These are phyloP conservation scores for Aspergillus nomiae DNA, from an alignment of 2,329 filamentous ascomycete species.

Conservation along the genomic window DNA sequence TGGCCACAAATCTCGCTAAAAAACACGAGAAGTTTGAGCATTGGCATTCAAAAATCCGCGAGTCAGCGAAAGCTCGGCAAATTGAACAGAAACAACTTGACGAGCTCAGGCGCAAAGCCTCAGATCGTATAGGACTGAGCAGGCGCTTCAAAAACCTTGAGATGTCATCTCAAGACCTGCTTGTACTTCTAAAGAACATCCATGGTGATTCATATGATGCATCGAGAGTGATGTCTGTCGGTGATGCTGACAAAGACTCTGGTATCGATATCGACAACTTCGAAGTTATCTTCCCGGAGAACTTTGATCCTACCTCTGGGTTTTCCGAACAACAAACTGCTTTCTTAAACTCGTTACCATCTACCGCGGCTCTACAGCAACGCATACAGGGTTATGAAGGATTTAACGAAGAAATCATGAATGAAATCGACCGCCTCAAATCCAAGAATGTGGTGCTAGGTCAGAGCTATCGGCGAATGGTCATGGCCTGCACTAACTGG, in stretches of 20 bases:
- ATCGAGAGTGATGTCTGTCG: conserved; percentile 49
- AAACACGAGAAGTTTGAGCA: conserved; percentile 84
- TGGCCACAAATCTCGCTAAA: conserved; percentile 75
- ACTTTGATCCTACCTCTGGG: conserved; percentile 44
- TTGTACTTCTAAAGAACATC: conserved; percentile 54
- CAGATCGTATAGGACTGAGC: conserved; percentile 64
- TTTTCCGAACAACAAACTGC: conserved; percentile 45
- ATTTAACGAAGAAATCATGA: conserved; percentile 68
- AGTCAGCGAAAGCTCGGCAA: conserved; percentile 75
- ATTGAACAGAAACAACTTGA: conserved; percentile 76
- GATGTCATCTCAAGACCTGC: conserved; percentile 71
- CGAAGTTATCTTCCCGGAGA: conserved; percentile 39
- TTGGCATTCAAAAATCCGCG: conserved; percentile 77
- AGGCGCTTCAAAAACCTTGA: conserved; percentile 77
- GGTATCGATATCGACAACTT: conserved; percentile 40
- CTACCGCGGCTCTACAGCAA: conserved; percentile 63
- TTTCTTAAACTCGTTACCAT: conserved; percentile 57
- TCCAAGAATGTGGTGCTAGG: conserved; percentile 82
- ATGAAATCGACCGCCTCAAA: conserved; percentile 70
- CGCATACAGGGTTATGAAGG: conserved; percentile 69
- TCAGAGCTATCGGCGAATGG: conserved; percentile 82
- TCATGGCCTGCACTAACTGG: conserved; percentile 81
- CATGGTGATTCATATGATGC: conserved; percentile 47
- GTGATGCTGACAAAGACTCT: conserved; percentile 51
- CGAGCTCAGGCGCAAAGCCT: conserved; percentile 65